Percentiles rank a stretch among this genome's conserved stretches.
Evolutionary conservation across 164 flowering plant genomes (phyloP).

Genomic region (Vitis labrusca): DNA sequence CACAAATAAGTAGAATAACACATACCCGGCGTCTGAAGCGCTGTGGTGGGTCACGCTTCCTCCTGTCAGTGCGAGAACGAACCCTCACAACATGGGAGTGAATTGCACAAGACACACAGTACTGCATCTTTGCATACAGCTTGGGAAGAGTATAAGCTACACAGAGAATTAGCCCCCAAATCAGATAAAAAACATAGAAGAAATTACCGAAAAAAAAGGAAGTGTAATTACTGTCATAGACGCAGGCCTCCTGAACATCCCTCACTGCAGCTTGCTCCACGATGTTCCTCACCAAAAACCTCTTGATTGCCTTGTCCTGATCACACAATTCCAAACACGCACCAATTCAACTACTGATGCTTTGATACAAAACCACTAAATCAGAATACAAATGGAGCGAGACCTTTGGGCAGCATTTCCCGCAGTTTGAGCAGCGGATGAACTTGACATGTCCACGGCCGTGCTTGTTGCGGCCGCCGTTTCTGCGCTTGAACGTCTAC

Average conservation of each 20-base stretch:
- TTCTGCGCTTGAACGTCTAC: conserved; percentile 91
- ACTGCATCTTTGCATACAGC: conserved; percentile 92
- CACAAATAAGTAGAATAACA: background rate
- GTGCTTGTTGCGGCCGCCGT: conserved; percentile 97
- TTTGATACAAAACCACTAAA: background rate
- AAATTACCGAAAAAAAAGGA: background rate
- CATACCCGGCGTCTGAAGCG: conserved; percentile 86
- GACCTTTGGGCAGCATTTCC: conserved; percentile 97
- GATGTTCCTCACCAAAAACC: conserved; percentile 96
- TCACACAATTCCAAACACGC: background rate
- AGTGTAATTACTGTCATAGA: conserved; percentile 58
- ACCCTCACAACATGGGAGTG: conserved; percentile 96
- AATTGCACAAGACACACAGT: conserved; percentile 96
- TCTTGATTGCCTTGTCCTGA: conserved; percentile 96
- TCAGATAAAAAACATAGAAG: background rate
- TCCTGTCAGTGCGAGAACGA: conserved; percentile 76
- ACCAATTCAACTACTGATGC: background rate
- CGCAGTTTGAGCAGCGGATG: conserved; percentile 97
- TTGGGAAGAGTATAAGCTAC: conserved; percentile 81
- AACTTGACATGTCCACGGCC: conserved; percentile 89
- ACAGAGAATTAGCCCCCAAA: background rate
- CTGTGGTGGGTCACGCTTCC: conserved; percentile 90
- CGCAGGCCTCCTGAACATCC: conserved; percentile 95
- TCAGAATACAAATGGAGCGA: background rate
- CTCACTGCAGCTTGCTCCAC: conserved; percentile 98